These are phyloP conservation scores for Fusarium lyarnte DNA, from an alignment of 2,329 filamentous ascomycete species.

Conservation along the genomic window DNA sequence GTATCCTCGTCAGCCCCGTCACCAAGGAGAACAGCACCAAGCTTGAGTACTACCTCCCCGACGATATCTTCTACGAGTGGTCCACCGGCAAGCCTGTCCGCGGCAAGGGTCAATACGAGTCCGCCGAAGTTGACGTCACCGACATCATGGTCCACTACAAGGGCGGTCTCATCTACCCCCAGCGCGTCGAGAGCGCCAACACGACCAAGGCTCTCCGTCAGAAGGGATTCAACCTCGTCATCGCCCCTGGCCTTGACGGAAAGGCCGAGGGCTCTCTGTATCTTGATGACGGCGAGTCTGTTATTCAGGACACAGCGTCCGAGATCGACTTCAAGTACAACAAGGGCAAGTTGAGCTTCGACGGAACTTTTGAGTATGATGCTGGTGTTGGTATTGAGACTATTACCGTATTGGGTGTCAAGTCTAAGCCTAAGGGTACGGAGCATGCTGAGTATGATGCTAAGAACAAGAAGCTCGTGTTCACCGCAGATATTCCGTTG, in stretches of 20 bases:
- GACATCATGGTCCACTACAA: slow-evolving; percentile 73
- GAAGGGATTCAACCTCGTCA: slow-evolving; percentile 73
- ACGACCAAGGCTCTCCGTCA: slow-evolving; percentile 71
- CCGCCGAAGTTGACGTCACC: slow-evolving; percentile 51
- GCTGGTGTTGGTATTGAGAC: slow-evolving; percentile 55
- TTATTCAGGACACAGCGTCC: slow-evolving; percentile 65
- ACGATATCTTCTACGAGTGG: slow-evolving; percentile 60
- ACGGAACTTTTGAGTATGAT: slow-evolving; percentile 64
- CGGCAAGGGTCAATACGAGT: slow-evolving; percentile 43
- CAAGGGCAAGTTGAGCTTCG: slow-evolving; percentile 58
- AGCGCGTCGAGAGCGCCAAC: slow-evolving; percentile 63
- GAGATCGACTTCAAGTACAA: slow-evolving; percentile 70
- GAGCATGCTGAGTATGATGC: slow-evolving; percentile 35
- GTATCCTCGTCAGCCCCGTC: slow-evolving; percentile 58
- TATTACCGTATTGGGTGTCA: slow-evolving; percentile 58
- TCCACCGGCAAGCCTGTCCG: slow-evolving; percentile 58
- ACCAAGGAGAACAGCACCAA: slow-evolving; percentile 54
- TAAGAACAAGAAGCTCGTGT: slow-evolving; percentile 37
- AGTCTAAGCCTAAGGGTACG: slow-evolving; percentile 12
- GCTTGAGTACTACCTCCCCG: slow-evolving; percentile 58
- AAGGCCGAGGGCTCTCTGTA: slow-evolving; percentile 73
- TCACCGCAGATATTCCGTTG: slow-evolving; percentile 35
- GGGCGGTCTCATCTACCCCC: slow-evolving; percentile 70
- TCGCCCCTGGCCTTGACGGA: slow-evolving; percentile 71
- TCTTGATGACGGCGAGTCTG: slow-evolving; percentile 76